These are phyloP conservation scores for Gaeumannomyces tritici DNA, from an alignment of 2,329 filamentous ascomycete species.

Conservation along the genomic window DNA sequence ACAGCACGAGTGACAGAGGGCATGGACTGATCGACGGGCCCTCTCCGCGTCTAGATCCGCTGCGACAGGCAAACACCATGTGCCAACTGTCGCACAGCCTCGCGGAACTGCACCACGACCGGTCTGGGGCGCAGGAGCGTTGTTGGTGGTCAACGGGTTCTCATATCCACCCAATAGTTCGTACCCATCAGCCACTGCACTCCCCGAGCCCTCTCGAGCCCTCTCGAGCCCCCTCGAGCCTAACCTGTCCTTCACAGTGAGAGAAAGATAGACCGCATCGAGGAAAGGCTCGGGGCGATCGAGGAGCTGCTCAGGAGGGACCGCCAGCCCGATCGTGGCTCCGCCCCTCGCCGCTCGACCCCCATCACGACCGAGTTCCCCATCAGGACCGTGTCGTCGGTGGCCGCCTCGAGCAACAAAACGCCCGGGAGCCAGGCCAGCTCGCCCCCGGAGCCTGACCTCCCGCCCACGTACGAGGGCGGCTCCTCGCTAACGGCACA, in stretches of 20 bases:
- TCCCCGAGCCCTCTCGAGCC: no score
- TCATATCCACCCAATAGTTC: background rate
- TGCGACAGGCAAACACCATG: background rate
- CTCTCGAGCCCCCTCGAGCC: no score
- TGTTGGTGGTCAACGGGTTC: background rate
- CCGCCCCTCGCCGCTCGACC: background rate
- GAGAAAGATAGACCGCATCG: constrained; percentile 1
- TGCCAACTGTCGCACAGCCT: constrained; percentile 1
- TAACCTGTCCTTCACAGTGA: background rate
- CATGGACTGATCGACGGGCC: background rate
- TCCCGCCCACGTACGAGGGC: background rate
- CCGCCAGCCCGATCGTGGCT: background rate
- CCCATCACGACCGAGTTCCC: background rate
- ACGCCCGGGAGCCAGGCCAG: background rate
- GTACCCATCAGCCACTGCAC: background rate
- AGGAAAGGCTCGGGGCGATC: background rate
- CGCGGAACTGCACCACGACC: constrained; percentile 1
- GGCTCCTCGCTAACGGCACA: constrained; percentile 1
- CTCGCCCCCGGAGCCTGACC: background rate
- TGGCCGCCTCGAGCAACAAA: background rate
- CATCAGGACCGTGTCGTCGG: background rate
- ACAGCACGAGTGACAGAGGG: background rate
- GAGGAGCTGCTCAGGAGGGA: background rate
- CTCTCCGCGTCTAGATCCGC: background rate
- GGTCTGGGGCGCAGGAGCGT: background rate